Evolutionary conservation across 139 green algal species (phyloP), one percentile per base, ranked within the genome.

Genomic region (Chloropicon primus): DNA sequence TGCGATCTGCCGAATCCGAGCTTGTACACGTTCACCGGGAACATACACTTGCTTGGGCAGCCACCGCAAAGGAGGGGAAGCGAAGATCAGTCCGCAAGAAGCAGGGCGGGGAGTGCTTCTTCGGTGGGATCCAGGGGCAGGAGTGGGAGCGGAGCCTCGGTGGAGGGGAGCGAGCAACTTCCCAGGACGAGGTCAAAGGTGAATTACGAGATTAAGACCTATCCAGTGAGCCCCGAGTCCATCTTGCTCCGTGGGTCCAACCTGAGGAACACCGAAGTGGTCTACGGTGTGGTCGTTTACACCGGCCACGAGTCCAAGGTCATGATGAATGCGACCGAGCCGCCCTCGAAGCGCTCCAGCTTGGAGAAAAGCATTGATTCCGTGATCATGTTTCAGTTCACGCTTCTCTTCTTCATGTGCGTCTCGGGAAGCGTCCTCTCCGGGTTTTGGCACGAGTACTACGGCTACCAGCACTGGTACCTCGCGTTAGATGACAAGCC

Each of bases 251-350:
- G 85, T 2, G 86, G 86, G 25, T 92, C 84, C 81, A 85, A 78
- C n/a, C 85, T 96, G 77, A 81, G 87, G 26, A 96, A 96, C 82
- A 94, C 91, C 3, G 84, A 90, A 71, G 91, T 81, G 79, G 81
- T 96, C 2, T 82, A 91, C 54, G 85, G 82, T 1, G 76, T 93
- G 10, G 92, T 96, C 10, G 85, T 98, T 5, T 99, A 97, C 84
- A 93, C 94, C 17, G 94, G 94, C 79, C 78, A 80, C 74, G 90
- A 96, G 24, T 89, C 84, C 29, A 94, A 94, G 83, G 88, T 90
- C 28, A 88, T 88, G 84, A 84, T 77, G 74, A 95, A 95, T 82
- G 62, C 87, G 21, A 90, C 85, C 1, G 76, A 81, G 24, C 76
- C 88, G 3, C 91, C 88, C 0, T 89, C 80, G 54, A 95, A 95